phyloP scores from a whole-genome alignment of 1,284 basidiomycete species.

The Rhodotorula sp. region DNA sequence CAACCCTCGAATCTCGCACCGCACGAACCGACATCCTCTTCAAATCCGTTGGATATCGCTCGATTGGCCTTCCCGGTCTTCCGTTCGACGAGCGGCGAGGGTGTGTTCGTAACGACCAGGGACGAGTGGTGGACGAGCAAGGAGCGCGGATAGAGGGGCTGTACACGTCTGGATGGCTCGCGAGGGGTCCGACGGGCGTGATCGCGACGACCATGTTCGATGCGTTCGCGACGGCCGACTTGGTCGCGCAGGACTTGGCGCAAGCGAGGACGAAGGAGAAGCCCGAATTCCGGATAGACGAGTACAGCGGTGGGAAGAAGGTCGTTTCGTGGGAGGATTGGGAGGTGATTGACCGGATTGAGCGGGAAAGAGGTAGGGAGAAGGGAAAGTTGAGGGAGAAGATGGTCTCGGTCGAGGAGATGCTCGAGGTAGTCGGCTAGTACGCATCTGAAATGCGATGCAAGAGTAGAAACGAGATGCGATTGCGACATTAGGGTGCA shows the following conservation, averaged over 20 bases:
- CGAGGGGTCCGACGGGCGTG: constrained; percentile 86
- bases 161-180: constrained; percentile 92
- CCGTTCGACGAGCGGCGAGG: constrained; percentile 52
- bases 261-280: background rate
- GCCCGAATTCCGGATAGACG: constrained; percentile 13
- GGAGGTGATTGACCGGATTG: constrained; percentile 42
- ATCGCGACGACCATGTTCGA: constrained; percentile 92
- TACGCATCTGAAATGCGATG: background rate
- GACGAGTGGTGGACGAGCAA: constrained; percentile 50
- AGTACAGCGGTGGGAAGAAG: constrained; percentile 5
- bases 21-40: constrained; percentile 74
- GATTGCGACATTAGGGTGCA: constrained; percentile 8
- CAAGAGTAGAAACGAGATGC: background rate
- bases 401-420: constrained; percentile 41
- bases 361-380: constrained; percentile 36
- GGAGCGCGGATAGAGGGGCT: constrained; percentile 58
- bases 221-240: constrained; percentile 75
- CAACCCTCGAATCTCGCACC: constrained; percentile 60
- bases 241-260: constrained; percentile 60
- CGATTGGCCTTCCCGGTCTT: constrained; percentile 49
- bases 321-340: constrained; percentile 43
- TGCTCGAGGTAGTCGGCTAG: constrained; percentile 34
- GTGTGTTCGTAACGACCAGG: constrained; percentile 54
- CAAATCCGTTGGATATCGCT: constrained; percentile 82
- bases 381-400: constrained; percentile 45